phyloP scores from a whole-genome alignment of 352 stramenopile species.

The Globisporangium splendens region DNA sequence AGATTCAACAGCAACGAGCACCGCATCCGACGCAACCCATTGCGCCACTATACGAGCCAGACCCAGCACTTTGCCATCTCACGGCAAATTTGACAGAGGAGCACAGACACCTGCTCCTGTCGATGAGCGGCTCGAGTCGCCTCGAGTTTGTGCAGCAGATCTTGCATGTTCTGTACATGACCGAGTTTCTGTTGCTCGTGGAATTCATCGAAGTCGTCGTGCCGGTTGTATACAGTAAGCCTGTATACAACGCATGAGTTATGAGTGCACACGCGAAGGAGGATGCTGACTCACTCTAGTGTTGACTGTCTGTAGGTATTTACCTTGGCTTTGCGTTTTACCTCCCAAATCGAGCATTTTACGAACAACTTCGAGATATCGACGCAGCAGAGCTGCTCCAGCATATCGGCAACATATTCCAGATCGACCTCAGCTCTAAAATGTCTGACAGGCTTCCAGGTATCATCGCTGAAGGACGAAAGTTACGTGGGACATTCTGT shows the following conservation, averaged over 20 bases:
- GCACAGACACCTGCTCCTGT: not conserved
- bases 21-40: not conserved
- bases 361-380: too few relatives aligned
- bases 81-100: too few relatives aligned
- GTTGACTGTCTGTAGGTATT: not conserved
- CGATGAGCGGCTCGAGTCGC: not conserved
- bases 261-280: too few relatives aligned
- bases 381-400: too few relatives aligned
- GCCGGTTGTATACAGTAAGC: constrained; percentile 19
- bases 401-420: too few relatives aligned
- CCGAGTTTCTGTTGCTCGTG: constrained; percentile 18
- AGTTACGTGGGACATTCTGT: too few relatives aligned
- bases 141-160: constrained; percentile 2
- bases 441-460: too few relatives aligned
- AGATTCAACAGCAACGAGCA: not conserved
- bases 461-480: too few relatives aligned
- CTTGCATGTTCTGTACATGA: constrained; percentile 13
- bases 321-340: not conserved
- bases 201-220: constrained; percentile 21
- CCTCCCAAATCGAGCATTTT: too few relatives aligned
- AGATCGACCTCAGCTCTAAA: too few relatives aligned
- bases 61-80: too few relatives aligned
- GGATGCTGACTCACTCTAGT: too few relatives aligned
- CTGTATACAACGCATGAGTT: not conserved
- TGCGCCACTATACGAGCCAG: not conserved